Conservation (phyloP, 306 rosid species). For the Fagus crenata region DNA sequence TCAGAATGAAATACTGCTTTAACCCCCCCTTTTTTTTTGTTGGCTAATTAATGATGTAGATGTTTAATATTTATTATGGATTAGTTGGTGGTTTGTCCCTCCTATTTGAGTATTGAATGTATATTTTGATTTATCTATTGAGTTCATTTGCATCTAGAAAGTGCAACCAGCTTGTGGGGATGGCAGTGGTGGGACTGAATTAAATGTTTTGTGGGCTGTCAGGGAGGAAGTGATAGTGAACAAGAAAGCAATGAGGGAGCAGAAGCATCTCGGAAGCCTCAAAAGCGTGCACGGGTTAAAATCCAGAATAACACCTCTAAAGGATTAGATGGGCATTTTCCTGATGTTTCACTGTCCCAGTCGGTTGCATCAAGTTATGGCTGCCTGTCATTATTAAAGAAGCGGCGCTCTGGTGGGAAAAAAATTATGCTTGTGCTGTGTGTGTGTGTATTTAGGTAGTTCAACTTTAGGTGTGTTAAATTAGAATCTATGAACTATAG, state of each 20-base stretch:
- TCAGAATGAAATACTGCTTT: not conserved
- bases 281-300: conserved; percentile 61
- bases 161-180: conserved; percentile 15
- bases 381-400: conserved; percentile 80
- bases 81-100: not conserved
- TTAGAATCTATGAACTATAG: conserved; percentile 17
- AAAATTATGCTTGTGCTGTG: conserved; percentile 13
- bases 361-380: conserved; percentile 67
- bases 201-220: conserved; percentile 37
- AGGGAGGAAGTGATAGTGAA: conserved; percentile 94
- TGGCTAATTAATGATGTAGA: not conserved
- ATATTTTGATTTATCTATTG: not conserved
- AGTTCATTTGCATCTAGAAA: conserved; percentile 8
- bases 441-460: conserved; percentile 9
- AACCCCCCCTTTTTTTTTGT: not conserved
- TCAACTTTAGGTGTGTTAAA: conserved; percentile 21
- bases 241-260: conserved; percentile 62
- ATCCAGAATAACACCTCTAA: conserved; percentile 42
- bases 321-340: conserved; percentile 54
- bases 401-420: conserved; percentile 72
- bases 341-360: conserved; percentile 60
- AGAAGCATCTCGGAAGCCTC: conserved; percentile 56
- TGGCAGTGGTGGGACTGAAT: conserved; percentile 31
- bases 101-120: no score
- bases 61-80: not conserved